phyloP scores from a whole-genome alignment of 2,329 filamentous ascomycete species.

The Coniochaeta sp. region DNA sequence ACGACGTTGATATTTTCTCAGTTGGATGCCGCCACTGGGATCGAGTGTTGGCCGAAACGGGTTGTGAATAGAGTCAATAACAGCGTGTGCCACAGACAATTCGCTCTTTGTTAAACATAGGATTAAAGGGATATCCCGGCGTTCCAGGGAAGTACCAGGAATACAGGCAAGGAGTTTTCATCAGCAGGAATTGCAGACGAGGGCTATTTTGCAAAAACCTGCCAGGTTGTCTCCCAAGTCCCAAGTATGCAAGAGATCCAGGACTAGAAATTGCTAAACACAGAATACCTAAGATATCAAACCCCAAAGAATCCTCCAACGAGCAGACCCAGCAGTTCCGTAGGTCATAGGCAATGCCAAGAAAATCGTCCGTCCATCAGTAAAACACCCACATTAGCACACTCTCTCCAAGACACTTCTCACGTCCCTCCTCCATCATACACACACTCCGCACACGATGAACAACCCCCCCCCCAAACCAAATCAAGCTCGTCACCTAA shows the following conservation, averaged over 20 bases:
- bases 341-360: background rate
- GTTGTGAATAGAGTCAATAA: slow-evolving; percentile 3
- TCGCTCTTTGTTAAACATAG: background rate
- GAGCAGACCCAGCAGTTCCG: background rate
- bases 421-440: background rate
- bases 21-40: background rate
- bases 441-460: background rate
- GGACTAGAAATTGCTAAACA: background rate
- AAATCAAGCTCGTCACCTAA: background rate
- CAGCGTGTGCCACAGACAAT: background rate
- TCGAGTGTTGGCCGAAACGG: slow-evolving; percentile 2
- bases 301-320: background rate
- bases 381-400: background rate
- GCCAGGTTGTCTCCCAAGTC: background rate
- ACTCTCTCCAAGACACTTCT: background rate
- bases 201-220: no score
- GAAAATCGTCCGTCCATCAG: background rate
- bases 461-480: background rate
- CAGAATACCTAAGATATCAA: background rate
- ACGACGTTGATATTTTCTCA: background rate
- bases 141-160: background rate
- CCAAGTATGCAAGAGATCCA: background rate
- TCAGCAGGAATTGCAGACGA: background rate
- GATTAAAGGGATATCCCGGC: background rate
- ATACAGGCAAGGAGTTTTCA: background rate